Evolutionary conservation across 768 basidiomycete species (phyloP).

Genomic region (Mycena floridula): DNA sequence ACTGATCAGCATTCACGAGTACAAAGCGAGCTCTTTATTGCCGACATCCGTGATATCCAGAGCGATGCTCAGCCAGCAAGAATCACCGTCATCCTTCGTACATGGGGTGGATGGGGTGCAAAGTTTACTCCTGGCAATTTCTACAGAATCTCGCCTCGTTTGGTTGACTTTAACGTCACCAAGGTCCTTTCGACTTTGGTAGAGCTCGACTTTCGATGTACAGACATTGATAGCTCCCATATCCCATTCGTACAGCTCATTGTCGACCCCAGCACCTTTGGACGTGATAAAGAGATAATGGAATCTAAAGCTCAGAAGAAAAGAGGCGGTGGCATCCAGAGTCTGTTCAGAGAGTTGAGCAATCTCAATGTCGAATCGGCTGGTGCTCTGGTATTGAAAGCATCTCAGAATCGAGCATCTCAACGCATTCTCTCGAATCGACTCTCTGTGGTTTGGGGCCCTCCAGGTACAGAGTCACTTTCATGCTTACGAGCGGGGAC

Average conservation of each 20-base stretch:
- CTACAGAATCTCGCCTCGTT: constrained; percentile 42
- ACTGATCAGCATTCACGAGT: constrained; percentile 30
- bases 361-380: constrained; percentile 27
- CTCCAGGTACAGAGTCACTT: constrained; percentile 29
- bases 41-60: constrained; percentile 34
- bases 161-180: constrained; percentile 49
- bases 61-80: constrained; percentile 18
- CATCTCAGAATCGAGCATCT: constrained; percentile 40
- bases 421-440: constrained; percentile 36
- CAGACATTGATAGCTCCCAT: constrained; percentile 12
- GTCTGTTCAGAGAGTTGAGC: constrained; percentile 31
- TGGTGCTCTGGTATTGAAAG: constrained; percentile 33
- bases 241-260: constrained; percentile 41
- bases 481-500: not conserved
- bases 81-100: constrained; percentile 30
- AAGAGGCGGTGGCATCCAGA: constrained; percentile 31
- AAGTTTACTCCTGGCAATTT: constrained; percentile 24
- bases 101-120: constrained; percentile 27
- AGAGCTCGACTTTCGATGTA: constrained; percentile 36
- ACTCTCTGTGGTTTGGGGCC: constrained; percentile 45
- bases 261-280: constrained; percentile 33
- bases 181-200: constrained; percentile 40
- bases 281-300: constrained; percentile 15
- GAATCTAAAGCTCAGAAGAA: constrained; percentile 22
- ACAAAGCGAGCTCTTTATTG: constrained; percentile 30